These are phyloP conservation scores for Phytophthora syringae DNA, from an alignment of 352 stramenopile genomes.

Conservation along the genomic window DNA sequence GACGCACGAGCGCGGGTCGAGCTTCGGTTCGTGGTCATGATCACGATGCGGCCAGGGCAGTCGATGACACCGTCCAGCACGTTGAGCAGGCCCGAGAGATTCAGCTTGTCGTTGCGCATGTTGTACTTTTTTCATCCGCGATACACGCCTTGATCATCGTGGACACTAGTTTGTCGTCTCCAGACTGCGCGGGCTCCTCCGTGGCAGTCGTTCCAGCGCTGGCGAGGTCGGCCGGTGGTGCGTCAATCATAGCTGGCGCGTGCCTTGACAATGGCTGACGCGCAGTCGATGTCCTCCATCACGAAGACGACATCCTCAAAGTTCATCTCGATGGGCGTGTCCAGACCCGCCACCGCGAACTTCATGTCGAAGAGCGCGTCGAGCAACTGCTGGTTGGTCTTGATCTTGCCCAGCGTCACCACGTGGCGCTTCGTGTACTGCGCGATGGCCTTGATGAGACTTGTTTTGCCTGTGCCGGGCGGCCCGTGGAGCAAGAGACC, in stretches of 20 bases:
- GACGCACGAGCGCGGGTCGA: conserved; percentile 92
- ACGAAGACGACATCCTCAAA: conserved; percentile 91
- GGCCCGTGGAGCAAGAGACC: conserved; percentile 83
- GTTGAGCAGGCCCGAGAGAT: conserved; percentile 86
- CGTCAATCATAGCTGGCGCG: conserved; percentile 52
- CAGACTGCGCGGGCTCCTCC: conserved; percentile 14
- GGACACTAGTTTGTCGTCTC: conserved; percentile 44
- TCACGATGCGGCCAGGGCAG: conserved; percentile 86
- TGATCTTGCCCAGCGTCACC: conserved; percentile 67
- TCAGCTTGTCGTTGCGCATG: conserved; percentile 62
- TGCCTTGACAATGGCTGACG: conserved; percentile 67
- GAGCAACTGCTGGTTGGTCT: conserved; percentile 87
- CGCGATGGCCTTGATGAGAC: conserved; percentile 84
- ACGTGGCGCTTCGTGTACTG: conserved; percentile 74
- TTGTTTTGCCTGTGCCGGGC: conserved; percentile 89
- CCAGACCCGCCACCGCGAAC: conserved; percentile 58
- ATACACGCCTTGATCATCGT: conserved; percentile 41
- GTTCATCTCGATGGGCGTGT: conserved; percentile 62
- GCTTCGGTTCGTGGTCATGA: conserved; percentile 93
- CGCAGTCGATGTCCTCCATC: conserved; percentile 90
- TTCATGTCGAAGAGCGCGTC: conserved; percentile 77
- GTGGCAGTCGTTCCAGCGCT: neutral
- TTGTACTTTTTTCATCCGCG: conserved; percentile 38
- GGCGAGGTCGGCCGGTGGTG: conserved; percentile 30
- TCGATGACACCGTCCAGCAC: conserved; percentile 92